A percentile compares a stretch with the other conserved stretches of the same genome.
phyloP scores from a whole-genome alignment of 768 basidiomycete species.

The Xerocomellus chrysenteron region DNA sequence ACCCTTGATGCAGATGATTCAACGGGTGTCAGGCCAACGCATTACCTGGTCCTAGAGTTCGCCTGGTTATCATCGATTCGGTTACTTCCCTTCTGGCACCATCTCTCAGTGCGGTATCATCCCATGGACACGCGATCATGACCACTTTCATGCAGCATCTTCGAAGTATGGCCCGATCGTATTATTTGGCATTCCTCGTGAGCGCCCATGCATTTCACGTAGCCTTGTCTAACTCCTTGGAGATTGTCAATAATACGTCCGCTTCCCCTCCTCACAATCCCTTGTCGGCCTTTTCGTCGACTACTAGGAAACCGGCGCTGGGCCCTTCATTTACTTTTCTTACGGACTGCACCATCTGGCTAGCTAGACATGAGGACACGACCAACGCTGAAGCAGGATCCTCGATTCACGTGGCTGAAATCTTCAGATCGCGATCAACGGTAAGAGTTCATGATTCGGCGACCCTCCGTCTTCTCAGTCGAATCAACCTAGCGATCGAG shows the following conservation, averaged over 20 bases:
- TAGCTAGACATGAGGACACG: slow-evolving; percentile 35
- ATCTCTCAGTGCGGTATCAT: slow-evolving; percentile 59
- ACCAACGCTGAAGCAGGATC: slow-evolving; percentile 16
- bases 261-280: slow-evolving; percentile 32
- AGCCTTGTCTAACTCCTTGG: not conserved
- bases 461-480: not conserved
- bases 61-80: slow-evolving; percentile 62
- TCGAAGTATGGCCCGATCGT: slow-evolving; percentile 45
- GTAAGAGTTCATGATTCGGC: slow-evolving; percentile 24
- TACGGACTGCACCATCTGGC: slow-evolving; percentile 75
- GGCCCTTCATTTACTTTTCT: slow-evolving; percentile 75
- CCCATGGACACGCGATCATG: slow-evolving; percentile 78
- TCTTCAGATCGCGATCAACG: slow-evolving; percentile 43
- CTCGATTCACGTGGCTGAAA: slow-evolving; percentile 37
- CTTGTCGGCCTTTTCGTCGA: slow-evolving; percentile 34
- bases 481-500: slow-evolving; percentile 33
- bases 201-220: slow-evolving; percentile 22
- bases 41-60: slow-evolving; percentile 22
- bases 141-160: slow-evolving; percentile 67
- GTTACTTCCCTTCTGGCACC: slow-evolving; percentile 66
- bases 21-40: slow-evolving; percentile 11
- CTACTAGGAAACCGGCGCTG: slow-evolving; percentile 62
- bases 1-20: not conserved
- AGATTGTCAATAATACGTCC: slow-evolving; percentile 67
- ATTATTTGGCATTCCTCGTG: slow-evolving; percentile 54